Base-by-base conservation (phyloP, 176 grass and related monocot genomes). In the Musa acuminata region DNA sequence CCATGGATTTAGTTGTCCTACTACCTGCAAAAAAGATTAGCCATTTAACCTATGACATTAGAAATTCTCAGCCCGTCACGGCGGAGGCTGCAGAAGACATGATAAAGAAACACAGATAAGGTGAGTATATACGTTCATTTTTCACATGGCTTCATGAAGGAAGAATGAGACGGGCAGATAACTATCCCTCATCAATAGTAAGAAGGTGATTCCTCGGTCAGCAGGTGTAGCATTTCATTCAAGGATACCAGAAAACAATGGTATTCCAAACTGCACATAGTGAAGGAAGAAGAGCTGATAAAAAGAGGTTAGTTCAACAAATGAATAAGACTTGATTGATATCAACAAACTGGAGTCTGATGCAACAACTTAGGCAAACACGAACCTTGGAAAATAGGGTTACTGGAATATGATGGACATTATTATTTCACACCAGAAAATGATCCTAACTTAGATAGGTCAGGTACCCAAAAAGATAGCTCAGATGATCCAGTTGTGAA, bases 401-500 rank as follows among this genome's bases (percentile, higher is more conserved):
- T 22, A 49, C 26, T 48, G 27, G 29, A 69, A 48, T 69, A 51
- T 20, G 67, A 50, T 11, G 51, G 5, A n/a, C 3, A 8, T 11
- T 26, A 3, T 49, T 86, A 93, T 80, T 93, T 93, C 3, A 64
- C 59, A 8, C 71, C 59, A 1, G 81, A 59, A 65, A 93, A 83
- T 2, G 90, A 91, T 55, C 94, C 88, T 58, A 97, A 75, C 82
- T 97, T 93, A 12, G 94, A 97, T 75, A 97, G 83, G 81, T 97
- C 90, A 0, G 94, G 90, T 66, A 97, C 81, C 94, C 94, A 97
- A 71, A 91, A 97, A 21, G 94, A 97, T 67, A 98, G 68, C 64
- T 98, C 94, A 72, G 94, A 98, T 73, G 94, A 98, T 72, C 86
- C 94, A 21, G 94, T 98, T 69, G 89, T 80, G 52, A 93, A 93